Evolutionary conservation across 73 alveolate genomes (phyloP).

Genomic region (Blepharisma stoltei): DNA sequence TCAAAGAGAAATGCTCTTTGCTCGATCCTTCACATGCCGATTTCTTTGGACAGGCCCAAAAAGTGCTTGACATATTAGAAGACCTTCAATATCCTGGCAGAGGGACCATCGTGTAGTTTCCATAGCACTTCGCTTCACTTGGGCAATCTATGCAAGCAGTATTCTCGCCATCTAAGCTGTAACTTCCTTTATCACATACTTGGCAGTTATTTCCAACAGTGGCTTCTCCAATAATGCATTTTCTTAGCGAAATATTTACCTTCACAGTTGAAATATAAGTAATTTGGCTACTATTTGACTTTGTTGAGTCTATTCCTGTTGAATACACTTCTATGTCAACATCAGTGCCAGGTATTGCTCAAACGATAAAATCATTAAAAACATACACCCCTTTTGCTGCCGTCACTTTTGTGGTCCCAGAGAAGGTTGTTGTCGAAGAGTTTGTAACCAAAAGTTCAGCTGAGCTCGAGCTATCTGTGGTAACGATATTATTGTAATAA

Average conservation of each 20-base stretch:
- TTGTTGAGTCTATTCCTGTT: background rate
- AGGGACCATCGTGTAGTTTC: slow-evolving; percentile 41
- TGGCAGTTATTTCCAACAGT: background rate
- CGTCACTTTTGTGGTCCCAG: background rate
- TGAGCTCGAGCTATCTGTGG: background rate
- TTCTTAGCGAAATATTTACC: background rate
- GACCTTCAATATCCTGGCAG: slow-evolving; percentile 37
- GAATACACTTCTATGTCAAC: background rate
- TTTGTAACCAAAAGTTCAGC: background rate
- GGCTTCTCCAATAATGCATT: background rate
- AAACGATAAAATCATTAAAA: background rate
- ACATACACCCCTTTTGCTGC: background rate
- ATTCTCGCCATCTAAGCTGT: background rate
- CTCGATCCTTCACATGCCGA: slow-evolving; percentile 17
- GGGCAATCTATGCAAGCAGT: slow-evolving; percentile 28
- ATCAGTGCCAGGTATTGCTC: background rate
- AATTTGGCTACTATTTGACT: background rate
- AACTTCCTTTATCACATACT: background rate
- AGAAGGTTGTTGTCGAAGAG: background rate
- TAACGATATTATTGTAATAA: background rate
- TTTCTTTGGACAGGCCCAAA: slow-evolving; percentile 28
- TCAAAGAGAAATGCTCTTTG: background rate
- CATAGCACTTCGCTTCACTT: slow-evolving; percentile 28
- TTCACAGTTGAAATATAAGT: background rate
- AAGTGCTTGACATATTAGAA: background rate